Percentiles rank a stretch among this genome's conserved stretches.
These are phyloP conservation scores for Alternaria hordeiaustralica DNA, from an alignment of 2,329 filamentous ascomycete genomes.

Conservation along the genomic window DNA sequence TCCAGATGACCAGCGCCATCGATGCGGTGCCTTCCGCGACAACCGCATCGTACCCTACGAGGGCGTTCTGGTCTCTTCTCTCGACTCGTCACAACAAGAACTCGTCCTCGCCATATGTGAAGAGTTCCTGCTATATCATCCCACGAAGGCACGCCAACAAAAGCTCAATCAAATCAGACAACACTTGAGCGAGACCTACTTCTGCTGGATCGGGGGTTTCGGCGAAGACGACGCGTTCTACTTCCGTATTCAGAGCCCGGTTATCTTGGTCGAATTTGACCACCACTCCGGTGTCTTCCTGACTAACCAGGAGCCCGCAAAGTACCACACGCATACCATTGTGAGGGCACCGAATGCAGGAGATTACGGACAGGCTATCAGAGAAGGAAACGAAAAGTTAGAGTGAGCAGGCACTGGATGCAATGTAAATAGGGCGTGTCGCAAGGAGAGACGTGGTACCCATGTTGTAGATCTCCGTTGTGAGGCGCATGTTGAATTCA, in stretches of 20 bases:
- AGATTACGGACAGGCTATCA: conserved; percentile 71
- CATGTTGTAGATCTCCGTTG: background rate
- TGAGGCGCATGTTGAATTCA: background rate
- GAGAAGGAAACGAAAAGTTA: conserved; percentile 31
- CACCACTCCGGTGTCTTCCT: conserved; percentile 81
- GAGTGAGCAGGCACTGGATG: conserved; percentile 1
- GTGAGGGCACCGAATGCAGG: conserved; percentile 75
- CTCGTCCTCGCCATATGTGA: conserved; percentile 65
- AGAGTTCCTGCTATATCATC: conserved; percentile 74
- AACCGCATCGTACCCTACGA: conserved; percentile 78
- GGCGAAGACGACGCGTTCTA: conserved; percentile 75
- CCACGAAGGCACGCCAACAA: conserved; percentile 59
- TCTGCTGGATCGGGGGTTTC: conserved; percentile 77
- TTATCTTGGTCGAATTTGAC: conserved; percentile 78
- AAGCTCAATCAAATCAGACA: conserved; percentile 62
- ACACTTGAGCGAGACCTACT: conserved; percentile 75
- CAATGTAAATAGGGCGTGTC: background rate
- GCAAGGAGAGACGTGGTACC: background rate
- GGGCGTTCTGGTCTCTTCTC: conserved; percentile 63
- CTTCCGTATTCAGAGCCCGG: conserved; percentile 77
- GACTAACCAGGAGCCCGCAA: conserved; percentile 73
- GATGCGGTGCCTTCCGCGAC: conserved; percentile 79
- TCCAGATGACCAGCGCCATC: conserved; percentile 77
- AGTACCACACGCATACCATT: conserved; percentile 81
- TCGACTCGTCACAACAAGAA: conserved; percentile 58